These are phyloP conservation scores for Diplodia sapinea DNA, from an alignment of 2,329 filamentous ascomycete species.

Conservation along the genomic window DNA sequence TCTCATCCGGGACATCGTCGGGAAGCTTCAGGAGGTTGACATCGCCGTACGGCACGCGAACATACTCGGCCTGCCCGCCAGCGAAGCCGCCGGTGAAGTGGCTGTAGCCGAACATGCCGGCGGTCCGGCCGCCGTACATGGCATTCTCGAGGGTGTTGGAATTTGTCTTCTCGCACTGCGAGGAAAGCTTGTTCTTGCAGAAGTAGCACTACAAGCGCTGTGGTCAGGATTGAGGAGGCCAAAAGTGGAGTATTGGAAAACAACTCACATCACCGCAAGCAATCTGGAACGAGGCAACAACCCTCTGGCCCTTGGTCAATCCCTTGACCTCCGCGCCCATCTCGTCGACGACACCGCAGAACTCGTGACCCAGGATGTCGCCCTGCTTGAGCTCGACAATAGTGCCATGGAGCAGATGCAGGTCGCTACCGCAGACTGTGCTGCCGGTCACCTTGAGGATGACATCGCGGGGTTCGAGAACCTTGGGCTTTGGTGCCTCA, in stretches of 20 bases:
- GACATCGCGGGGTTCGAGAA: conserved; percentile 76
- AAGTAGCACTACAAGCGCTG: conserved; percentile 65
- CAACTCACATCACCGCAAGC: conserved; percentile 57
- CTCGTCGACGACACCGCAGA: conserved; percentile 58
- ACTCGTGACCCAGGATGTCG: conserved; percentile 60
- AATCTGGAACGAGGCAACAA: conserved; percentile 88
- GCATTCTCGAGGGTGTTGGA: conserved; percentile 71
- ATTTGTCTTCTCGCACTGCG: conserved; percentile 81
- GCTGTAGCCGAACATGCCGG: conserved; percentile 66
- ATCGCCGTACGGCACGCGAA: conserved; percentile 79
- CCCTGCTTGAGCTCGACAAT: conserved; percentile 59
- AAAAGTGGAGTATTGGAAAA: background rate
- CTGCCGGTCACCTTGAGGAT: conserved; percentile 77
- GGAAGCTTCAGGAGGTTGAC: conserved; percentile 82
- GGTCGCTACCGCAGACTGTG: conserved; percentile 66
- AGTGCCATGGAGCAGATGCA: conserved; percentile 61
- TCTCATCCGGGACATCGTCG: conserved; percentile 81
- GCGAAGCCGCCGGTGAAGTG: conserved; percentile 86
- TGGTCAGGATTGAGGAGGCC: conserved; percentile 34
- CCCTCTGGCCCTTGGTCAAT: conserved; percentile 60
- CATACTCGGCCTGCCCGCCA: conserved; percentile 86
- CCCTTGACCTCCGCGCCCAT: conserved; percentile 52
- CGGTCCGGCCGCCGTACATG: conserved; percentile 80
- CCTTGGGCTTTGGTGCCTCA: conserved; percentile 71
- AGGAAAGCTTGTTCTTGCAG: conserved; percentile 78